Percentiles rank a stretch among this genome's conserved stretches.
Evolutionary conservation across 2,329 filamentous ascomycete species (phyloP).

Genomic region (Tolypocladium paradoxum): DNA sequence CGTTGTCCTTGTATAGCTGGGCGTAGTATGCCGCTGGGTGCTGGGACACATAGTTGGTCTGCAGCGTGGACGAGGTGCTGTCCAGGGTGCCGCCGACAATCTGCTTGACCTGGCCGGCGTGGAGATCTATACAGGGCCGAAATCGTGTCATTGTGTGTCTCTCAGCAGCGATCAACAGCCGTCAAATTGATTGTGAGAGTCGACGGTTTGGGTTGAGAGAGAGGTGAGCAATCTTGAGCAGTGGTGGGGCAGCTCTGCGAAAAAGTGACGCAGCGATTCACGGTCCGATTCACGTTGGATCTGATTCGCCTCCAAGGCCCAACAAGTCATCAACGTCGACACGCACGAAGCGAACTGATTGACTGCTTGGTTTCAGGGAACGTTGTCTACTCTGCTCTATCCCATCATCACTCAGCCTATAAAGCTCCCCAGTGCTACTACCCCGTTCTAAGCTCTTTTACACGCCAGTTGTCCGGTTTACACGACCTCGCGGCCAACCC

Average conservation of each 20-base stretch:
- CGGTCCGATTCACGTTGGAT: not conserved
- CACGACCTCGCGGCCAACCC: not conserved
- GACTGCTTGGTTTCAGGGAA: not conserved
- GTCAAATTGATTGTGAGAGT: not conserved
- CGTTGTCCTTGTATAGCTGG: constrained; percentile 65
- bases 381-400: not conserved
- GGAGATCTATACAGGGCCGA: constrained; percentile 91
- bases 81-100: constrained; percentile 92
- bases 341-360: not conserved
- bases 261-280: not conserved
- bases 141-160: constrained; percentile 69
- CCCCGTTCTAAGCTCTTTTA: not conserved
- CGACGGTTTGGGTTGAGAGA: not conserved
- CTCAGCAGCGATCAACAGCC: not conserved
- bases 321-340: not conserved
- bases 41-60: constrained; percentile 87
- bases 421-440: not conserved
- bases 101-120: constrained; percentile 96
- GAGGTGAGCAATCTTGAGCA: not conserved
- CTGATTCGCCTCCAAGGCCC: not conserved
- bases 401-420: not conserved
- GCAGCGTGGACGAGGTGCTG: constrained; percentile 52
- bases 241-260: not conserved
- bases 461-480: not conserved
- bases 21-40: constrained; percentile 77